Conservation (phyloP, 805 yeast genomes). For the Candida boleticola region DNA sequence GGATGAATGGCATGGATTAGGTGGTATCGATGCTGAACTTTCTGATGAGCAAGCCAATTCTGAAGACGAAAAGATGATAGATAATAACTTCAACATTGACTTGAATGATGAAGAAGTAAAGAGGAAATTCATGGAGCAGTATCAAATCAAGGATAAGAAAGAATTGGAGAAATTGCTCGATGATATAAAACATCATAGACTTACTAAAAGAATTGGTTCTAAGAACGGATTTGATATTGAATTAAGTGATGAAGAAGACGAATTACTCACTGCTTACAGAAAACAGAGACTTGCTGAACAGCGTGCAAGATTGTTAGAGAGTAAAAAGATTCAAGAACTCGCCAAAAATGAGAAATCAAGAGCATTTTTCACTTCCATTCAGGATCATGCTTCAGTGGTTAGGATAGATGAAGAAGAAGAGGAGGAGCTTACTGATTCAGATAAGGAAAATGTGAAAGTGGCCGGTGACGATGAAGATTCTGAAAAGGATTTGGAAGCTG, state of each 20-base stretch:
- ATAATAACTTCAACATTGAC: slow-evolving; percentile 59
- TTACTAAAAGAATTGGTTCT: slow-evolving; percentile 55
- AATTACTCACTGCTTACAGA: slow-evolving; percentile 47
- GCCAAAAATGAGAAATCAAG: slow-evolving; percentile 54
- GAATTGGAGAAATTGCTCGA: slow-evolving; percentile 65
- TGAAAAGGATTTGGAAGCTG: slow-evolving; percentile 16
- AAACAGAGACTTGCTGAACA: slow-evolving; percentile 44
- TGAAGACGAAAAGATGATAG: slow-evolving; percentile 77
- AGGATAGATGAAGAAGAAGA: slow-evolving; percentile 23
- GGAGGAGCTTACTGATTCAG: slow-evolving; percentile 19
- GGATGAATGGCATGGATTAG: slow-evolving; percentile 83
- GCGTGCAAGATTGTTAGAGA: slow-evolving; percentile 46
- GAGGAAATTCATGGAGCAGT: slow-evolving; percentile 55
- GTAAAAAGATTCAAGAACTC: slow-evolving; percentile 41
- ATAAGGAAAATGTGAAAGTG: slow-evolving; percentile 20
- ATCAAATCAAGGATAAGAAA: slow-evolving; percentile 58
- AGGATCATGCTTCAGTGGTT: slow-evolving; percentile 40
- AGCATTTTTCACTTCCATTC: slow-evolving; percentile 66
- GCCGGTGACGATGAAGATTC: slow-evolving; percentile 15
- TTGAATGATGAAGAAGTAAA: slow-evolving; percentile 59
- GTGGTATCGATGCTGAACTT: slow-evolving; percentile 65
- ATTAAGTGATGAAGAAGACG: slow-evolving; percentile 75
- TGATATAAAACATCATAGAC: slow-evolving; percentile 71
- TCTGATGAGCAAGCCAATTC: slow-evolving; percentile 59
- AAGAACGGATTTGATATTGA: slow-evolving; percentile 58